phyloP scores from a whole-genome alignment of 106 monocot species.

The Acorus calamus region DNA sequence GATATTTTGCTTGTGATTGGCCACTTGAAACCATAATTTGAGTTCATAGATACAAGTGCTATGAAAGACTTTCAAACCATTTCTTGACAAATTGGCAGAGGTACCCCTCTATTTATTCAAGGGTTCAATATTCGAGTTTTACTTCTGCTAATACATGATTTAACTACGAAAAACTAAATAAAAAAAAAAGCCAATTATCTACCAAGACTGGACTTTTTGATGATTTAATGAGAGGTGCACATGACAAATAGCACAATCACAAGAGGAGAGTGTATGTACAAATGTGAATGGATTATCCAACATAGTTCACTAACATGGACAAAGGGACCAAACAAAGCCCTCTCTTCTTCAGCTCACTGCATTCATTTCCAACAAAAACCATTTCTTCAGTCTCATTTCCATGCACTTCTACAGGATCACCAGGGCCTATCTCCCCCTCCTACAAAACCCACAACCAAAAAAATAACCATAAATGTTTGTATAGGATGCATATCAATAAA shows the following conservation, averaged over 20 bases:
- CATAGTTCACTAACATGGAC: slow-evolving; percentile 43
- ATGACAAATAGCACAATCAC: not conserved
- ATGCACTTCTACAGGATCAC: not conserved
- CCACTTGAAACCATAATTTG: no score
- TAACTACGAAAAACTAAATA: no score
- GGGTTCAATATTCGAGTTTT: no score
- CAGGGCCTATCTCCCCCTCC: slow-evolving; percentile 9
- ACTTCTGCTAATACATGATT: no score
- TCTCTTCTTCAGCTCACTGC: slow-evolving; percentile 34
- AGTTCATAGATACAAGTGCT: no score
- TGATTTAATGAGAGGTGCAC: not conserved
- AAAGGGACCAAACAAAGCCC: slow-evolving; percentile 62
- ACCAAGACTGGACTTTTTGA: not conserved
- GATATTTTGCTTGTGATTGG: no score
- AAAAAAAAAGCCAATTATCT: no score
- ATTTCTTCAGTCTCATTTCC: slow-evolving; percentile 1
- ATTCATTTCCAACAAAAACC: slow-evolving; percentile 17
- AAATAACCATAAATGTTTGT: not conserved
- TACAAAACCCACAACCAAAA: slow-evolving; percentile 4
- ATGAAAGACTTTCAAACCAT: no score
- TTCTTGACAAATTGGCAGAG: no score
- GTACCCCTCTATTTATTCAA: no score
- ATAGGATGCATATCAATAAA: no score
- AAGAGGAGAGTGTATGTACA: no score
- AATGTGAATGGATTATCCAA: slow-evolving; percentile 17